phyloP scores from a whole-genome alignment of 352 stramenopile genomes.

The Globisporangium cederbergense region DNA sequence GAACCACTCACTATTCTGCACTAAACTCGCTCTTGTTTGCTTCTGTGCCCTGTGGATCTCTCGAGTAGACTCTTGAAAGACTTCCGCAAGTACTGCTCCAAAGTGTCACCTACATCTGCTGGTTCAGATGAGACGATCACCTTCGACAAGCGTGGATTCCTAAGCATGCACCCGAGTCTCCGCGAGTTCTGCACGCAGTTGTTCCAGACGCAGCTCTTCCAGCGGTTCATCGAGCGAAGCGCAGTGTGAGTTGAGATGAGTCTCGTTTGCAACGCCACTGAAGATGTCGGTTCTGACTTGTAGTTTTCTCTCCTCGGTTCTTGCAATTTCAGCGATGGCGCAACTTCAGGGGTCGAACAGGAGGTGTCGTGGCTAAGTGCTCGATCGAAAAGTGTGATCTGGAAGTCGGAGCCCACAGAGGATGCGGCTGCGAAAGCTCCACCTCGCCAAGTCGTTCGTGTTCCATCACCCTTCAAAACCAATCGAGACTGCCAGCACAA shows the following conservation, averaged over 20 bases:
- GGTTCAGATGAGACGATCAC: slow-evolving; percentile 10
- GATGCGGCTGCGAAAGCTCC: slow-evolving; percentile 26
- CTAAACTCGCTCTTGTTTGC: not conserved
- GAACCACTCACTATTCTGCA: not conserved
- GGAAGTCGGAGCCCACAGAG: slow-evolving; percentile 35
- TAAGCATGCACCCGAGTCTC: slow-evolving; percentile 49
- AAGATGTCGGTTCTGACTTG: not conserved
- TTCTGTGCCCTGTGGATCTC: not conserved
- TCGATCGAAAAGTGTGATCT: slow-evolving; percentile 39
- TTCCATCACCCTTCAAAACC: slow-evolving; percentile 21
- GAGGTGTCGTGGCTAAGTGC: slow-evolving; percentile 46
- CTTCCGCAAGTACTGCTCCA: slow-evolving; percentile 53
- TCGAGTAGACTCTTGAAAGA: slow-evolving; percentile 33
- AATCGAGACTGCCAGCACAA: not conserved
- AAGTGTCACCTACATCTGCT: slow-evolving; percentile 1
- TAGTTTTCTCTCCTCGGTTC: slow-evolving; percentile 1
- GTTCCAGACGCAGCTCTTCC: slow-evolving; percentile 75
- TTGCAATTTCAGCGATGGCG: not conserved
- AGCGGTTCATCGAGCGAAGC: slow-evolving; percentile 58
- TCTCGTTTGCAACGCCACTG: not conserved
- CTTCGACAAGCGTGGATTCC: slow-evolving; percentile 59
- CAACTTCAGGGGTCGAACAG: slow-evolving; percentile 21
- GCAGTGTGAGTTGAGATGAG: slow-evolving; percentile 17
- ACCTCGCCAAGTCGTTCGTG: slow-evolving; percentile 29
- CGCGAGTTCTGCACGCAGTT: slow-evolving; percentile 65